phyloP scores from a whole-genome alignment of 2,329 filamentous ascomycete species.

The Exserohilum turcica region DNA sequence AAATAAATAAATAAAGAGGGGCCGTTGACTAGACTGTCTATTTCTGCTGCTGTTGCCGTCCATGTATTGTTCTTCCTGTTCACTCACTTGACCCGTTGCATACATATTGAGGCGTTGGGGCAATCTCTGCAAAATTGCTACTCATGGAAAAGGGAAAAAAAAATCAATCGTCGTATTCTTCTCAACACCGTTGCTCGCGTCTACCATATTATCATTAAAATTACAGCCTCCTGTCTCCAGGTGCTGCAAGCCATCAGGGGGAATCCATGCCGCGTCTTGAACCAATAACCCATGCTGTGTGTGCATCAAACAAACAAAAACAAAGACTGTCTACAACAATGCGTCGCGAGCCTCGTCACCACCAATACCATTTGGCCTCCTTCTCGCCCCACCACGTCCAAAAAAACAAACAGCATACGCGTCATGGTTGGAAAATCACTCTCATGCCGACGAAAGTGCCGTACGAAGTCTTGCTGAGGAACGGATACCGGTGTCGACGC shows the following conservation, averaged over 20 bases:
- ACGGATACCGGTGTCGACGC: too few species aligned
- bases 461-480: too few species aligned
- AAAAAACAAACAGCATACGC: too few species aligned
- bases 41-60: not conserved
- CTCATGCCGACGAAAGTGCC: too few species aligned
- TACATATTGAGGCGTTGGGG: not conserved
- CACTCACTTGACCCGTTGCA: not conserved
- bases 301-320: not conserved
- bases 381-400: too few species aligned
- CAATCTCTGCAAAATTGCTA: not conserved
- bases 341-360: too few species aligned
- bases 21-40: not conserved
- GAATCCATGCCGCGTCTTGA: not conserved
- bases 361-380: too few species aligned
- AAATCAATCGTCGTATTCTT: not conserved
- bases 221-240: not conserved
- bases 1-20: too few species aligned
- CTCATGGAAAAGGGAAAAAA: not conserved
- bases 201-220: slow-evolving; percentile 10
- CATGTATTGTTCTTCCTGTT: not conserved
- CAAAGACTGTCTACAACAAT: not conserved
- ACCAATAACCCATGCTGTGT: not conserved
- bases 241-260: not conserved
- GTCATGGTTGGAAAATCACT: too few species aligned
- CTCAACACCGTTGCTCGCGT: not conserved